phyloP scores from a whole-genome alignment of 2,329 filamentous ascomycete species.

The Corinectria fuckeliana region DNA sequence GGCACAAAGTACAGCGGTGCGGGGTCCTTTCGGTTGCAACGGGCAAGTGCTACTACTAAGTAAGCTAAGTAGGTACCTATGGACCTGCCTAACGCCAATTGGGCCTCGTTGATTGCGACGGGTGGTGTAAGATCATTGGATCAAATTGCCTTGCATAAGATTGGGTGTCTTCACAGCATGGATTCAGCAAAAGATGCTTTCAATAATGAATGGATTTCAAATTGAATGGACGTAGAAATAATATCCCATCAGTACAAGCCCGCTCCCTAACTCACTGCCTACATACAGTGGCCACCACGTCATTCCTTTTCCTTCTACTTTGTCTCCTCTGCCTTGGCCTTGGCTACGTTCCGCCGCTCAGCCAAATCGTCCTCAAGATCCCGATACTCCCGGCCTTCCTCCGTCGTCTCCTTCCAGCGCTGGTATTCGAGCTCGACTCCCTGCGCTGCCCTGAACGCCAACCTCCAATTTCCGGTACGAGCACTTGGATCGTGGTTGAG shows the following conservation, averaged over 20 bases:
- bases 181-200: background rate
- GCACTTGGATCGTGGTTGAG: constrained; percentile 30
- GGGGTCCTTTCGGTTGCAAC: constrained; percentile 12
- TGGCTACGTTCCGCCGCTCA: constrained; percentile 7
- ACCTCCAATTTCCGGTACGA: too few species aligned
- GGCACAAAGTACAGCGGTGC: background rate
- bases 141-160: constrained; percentile 3
- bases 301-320: background rate
- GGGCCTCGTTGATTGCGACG: constrained; percentile 15
- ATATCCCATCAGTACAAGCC: too few species aligned
- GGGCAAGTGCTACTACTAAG: background rate
- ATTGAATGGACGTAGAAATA: background rate
- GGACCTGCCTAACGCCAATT: constrained; percentile 15
- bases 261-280: too few species aligned
- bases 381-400: constrained; percentile 41
- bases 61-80: too few species aligned
- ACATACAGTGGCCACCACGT: too few species aligned
- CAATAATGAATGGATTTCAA: background rate
- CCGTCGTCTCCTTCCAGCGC: constrained; percentile 40
- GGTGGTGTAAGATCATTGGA: constrained; percentile 40
- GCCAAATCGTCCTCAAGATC: constrained; percentile 42
- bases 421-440: constrained; percentile 35
- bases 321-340: background rate
- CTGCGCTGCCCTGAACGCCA: too few species aligned
- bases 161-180: background rate